Evolutionary conservation across 2,329 filamentous ascomycete genomes (phyloP).

Genomic region (Dactylellina parvicollis): DNA sequence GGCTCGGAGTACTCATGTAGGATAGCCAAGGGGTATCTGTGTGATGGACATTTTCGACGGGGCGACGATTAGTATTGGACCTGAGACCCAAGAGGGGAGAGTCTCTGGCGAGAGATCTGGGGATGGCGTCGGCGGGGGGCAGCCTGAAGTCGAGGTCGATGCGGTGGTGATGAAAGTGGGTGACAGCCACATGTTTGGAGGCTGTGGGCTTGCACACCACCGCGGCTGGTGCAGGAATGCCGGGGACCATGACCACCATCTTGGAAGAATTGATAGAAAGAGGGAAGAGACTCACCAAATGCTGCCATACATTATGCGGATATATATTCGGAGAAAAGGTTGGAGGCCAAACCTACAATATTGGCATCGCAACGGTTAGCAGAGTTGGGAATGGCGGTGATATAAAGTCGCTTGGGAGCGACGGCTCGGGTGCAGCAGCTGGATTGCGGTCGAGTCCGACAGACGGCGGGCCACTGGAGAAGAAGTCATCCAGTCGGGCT

Average conservation of each 20-base stretch:
- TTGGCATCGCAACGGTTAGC: constrained; percentile 40
- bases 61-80: constrained; percentile 14
- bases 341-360: constrained; percentile 37
- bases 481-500: constrained; percentile 1
- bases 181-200: constrained; percentile 46
- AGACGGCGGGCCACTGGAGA: not conserved
- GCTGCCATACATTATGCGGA: constrained; percentile 54
- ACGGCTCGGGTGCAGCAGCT: constrained; percentile 48
- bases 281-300: constrained; percentile 35
- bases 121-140: constrained; percentile 12
- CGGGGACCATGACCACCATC: constrained; percentile 39
- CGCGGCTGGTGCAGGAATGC: constrained; percentile 23
- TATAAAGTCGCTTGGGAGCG: constrained; percentile 36
- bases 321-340: constrained; percentile 48
- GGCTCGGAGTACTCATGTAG: constrained; percentile 50
- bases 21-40: constrained; percentile 52
- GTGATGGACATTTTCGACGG: constrained; percentile 32
- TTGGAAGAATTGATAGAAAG: not conserved
- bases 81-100: constrained; percentile 26
- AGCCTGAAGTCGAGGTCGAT: constrained; percentile 21
- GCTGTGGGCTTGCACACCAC: constrained; percentile 35
- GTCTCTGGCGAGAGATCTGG: constrained; percentile 42
- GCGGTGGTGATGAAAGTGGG: constrained; percentile 42
- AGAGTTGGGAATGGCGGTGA: constrained; percentile 23
- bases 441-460: constrained; percentile 17